Evolutionary conservation across 169 alveolate species (phyloP), one percentile per base, ranked within the genome.

Genomic region (Cryptosporidium xiaoi): DNA sequence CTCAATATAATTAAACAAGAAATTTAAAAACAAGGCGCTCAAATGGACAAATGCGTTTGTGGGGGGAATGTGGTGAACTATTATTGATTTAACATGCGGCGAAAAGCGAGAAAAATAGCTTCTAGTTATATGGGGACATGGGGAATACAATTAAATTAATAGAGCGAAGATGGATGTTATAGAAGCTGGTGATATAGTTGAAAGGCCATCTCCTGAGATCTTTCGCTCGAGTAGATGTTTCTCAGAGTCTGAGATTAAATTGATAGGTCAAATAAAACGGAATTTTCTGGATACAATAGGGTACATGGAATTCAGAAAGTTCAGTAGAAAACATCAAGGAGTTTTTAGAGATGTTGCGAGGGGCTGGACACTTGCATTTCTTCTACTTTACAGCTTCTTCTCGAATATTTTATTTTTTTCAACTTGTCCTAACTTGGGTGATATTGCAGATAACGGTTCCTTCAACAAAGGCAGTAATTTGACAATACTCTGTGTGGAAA

Each of bases 111-210:
- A 69, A 46, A 29, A 62, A 48, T 77, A 44, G 34, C 34, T 58
- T 18, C 18, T n/a, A 53, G 33, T 53, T 29, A 29, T 20, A 58
- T 62, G 50, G 27, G 71, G 50, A 69, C 56, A 69, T 24, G 66
- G 24, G 83, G 64, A 53, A 12, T 53, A n/a, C 12, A 53, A n/a
- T 62, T 33, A 15, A 62, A 29, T 20, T 20, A 27, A 62, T 56
- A 33, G 7, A 20, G 18, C 18, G 6, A 62, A 40, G 27, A 77
- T 77, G 87, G 71, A 77, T 48, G 87, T 77, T 31, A 77, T 77
- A 58, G 87, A 77, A 77, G 87, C 87, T 55, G 87, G 87, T 8
- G 87, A 77, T 77, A 71, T 77, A n/a, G 31, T 77, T 4, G 87
- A 77, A 50, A 77, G 50, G 31, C 87, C 87, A 60, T 77, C 87